phyloP scores from a whole-genome alignment of 345 rosid species.

The Citrus unshiu region DNA sequence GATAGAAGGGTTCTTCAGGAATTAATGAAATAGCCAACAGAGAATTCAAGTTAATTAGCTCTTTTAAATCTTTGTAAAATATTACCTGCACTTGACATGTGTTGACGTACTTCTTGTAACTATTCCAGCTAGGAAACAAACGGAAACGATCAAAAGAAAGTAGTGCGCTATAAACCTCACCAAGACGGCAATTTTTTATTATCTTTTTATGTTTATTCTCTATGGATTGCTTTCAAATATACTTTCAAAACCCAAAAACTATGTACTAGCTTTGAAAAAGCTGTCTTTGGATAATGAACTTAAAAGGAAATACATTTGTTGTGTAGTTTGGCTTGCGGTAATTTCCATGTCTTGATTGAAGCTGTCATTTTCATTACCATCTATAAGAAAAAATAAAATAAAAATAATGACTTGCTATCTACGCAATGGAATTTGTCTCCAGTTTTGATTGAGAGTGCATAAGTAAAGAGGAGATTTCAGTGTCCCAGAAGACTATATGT shows the following conservation, averaged over 20 bases:
- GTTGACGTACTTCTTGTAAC: not conserved
- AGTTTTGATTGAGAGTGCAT: not conserved
- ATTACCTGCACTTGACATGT: not conserved
- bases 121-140: not conserved
- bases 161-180: not conserved
- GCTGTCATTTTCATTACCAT: not conserved
- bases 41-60: not conserved
- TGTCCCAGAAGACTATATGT: not conserved
- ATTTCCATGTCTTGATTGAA: not conserved
- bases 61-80: not conserved
- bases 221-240: too few relatives aligned
- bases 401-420: not conserved
- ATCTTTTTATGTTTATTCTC: too few relatives aligned
- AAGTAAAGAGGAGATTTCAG: not conserved
- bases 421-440: not conserved
- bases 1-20: not conserved
- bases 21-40: not conserved
- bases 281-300: not conserved
- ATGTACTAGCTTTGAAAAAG: not conserved
- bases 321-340: not conserved
- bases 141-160: not conserved
- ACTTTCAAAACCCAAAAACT: not conserved
- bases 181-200: not conserved
- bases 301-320: not conserved
- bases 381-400: not conserved